Conservation (phyloP, 2,329 filamentous ascomycete genomes). For the Cytospora chrysosperma region DNA sequence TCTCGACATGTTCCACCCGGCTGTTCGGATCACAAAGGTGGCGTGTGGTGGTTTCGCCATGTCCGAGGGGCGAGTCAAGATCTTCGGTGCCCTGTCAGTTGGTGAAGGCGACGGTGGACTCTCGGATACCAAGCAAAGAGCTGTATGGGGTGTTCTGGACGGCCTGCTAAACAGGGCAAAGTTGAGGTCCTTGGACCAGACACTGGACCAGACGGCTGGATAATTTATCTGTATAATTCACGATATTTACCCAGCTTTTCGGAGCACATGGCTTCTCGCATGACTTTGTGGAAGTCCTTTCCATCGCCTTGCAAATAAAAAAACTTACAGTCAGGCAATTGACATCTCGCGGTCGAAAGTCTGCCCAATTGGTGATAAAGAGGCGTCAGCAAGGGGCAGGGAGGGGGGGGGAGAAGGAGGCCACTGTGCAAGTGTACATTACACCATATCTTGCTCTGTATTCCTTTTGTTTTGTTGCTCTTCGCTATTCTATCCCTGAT, state of each 20-base stretch:
- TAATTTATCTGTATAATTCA: background rate
- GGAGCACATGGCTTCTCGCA: background rate
- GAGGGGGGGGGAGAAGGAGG: too few relatives aligned
- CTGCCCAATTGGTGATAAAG: background rate
- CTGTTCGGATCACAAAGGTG: conserved; percentile 52
- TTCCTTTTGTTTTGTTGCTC: background rate
- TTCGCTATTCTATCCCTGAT: background rate
- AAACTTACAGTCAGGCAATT: too few relatives aligned
- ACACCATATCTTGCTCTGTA: too few relatives aligned
- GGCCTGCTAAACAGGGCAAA: conserved; percentile 17
- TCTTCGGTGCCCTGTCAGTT: conserved; percentile 33
- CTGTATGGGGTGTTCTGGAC: conserved; percentile 15
- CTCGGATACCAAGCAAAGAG: conserved; percentile 15
- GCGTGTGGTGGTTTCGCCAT: conserved; percentile 57
- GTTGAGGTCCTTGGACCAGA: background rate
- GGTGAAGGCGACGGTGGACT: background rate
- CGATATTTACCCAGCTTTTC: background rate
- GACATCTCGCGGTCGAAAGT: too few relatives aligned
- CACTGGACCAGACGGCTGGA: background rate
- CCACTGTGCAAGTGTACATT: too few relatives aligned
- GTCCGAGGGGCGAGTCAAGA: conserved; percentile 52
- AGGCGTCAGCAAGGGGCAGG: too few relatives aligned
- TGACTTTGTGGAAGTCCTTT: background rate
- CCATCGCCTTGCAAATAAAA: background rate
- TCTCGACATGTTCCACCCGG: conserved; percentile 54